phyloP scores from a whole-genome alignment of 1,139 yeast genomes.

The Taiozyma sp. region DNA sequence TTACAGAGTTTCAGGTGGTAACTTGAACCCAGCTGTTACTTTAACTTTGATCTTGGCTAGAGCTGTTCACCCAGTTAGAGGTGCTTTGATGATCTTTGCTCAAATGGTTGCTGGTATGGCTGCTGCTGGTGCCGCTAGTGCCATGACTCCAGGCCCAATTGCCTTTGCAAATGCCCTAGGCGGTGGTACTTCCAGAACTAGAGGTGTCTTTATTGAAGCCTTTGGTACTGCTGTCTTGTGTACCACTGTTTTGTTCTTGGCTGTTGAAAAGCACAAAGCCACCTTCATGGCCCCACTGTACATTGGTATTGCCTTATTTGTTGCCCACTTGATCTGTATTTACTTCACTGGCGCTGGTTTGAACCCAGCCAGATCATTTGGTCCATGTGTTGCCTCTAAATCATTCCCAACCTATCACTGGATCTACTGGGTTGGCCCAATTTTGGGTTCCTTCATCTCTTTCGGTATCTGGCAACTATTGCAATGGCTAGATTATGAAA shows the following conservation, averaged over 20 bases:
- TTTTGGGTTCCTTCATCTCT: slow-evolving; percentile 64
- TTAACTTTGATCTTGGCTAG: slow-evolving; percentile 63
- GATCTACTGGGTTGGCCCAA: slow-evolving; percentile 91
- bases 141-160: slow-evolving; percentile 80
- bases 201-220: slow-evolving; percentile 81
- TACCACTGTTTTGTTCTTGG: slow-evolving; percentile 73
- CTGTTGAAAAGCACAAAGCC: slow-evolving; percentile 77
- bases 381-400: slow-evolving; percentile 70
- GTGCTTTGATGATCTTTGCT: slow-evolving; percentile 54
- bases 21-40: slow-evolving; percentile 87
- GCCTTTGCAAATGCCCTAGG: slow-evolving; percentile 70
- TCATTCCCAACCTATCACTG: slow-evolving; percentile 81
- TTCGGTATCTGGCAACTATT: slow-evolving; percentile 62
- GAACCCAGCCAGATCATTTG: slow-evolving; percentile 87
- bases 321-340: slow-evolving; percentile 78
- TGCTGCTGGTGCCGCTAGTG: slow-evolving; percentile 87
- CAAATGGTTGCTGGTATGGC: slow-evolving; percentile 87
- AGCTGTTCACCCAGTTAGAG: slow-evolving; percentile 72
- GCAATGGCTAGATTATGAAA: slow-evolving; percentile 62
- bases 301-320: slow-evolving; percentile 76
- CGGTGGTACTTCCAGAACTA: slow-evolving; percentile 62
- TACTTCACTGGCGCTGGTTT: slow-evolving; percentile 90
- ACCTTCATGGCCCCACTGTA: slow-evolving; percentile 78
- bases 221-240: slow-evolving; percentile 74
- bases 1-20: slow-evolving; percentile 83